Evolutionary conservation across 306 rosid genomes (phyloP), one percentile per base, ranked within the genome.

Genomic region (Vachellia collinsii): DNA sequence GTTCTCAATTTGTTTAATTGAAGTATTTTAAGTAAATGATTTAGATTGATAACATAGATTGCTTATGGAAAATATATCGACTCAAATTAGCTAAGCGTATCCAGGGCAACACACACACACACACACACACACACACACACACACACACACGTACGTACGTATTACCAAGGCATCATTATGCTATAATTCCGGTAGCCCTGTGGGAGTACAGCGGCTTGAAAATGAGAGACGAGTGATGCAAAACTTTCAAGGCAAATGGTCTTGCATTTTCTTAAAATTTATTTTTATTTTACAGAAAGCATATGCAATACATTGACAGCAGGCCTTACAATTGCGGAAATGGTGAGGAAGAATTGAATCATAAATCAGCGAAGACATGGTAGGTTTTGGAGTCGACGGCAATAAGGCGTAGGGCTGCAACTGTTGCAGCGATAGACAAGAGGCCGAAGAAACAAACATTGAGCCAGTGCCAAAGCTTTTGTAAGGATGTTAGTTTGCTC

Each of bases 381-480:
- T 88, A 95, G 0, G 86, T 80, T 88, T 90, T 95, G 85, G 98
- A 95, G 83, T 95, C 97, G 14, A 92, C 92, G 1, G 89, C 75
- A 38, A 95, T 93, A 42, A 92, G 97, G 75, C 97, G 86, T 53
- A 95, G 25, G 77, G 99, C 93, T 8, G 99, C 83, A 77, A 93
- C 39, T 20, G 94, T 80, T 65, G 98, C 97, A n/a, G 88, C 90
- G 39, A 83, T 7, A 13, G 97, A 89, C 94, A 84, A 37, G 44
- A 82, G 36, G 77, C 88, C 71, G 59, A 95, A 95, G 97, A 91
- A 86, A 36, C 65, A 10, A 63, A 95, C 91, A 83, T 93, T 95
- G 75, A 87, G 16, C 99, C 96, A 91, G 79, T 93, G 99, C 98
- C 99, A 93, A 5, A 86, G 54, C 87, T 85, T 86, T 59, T 90